Base-by-base conservation (phyloP, 257 asterid genomes). In the Plantago ovata region DNA sequence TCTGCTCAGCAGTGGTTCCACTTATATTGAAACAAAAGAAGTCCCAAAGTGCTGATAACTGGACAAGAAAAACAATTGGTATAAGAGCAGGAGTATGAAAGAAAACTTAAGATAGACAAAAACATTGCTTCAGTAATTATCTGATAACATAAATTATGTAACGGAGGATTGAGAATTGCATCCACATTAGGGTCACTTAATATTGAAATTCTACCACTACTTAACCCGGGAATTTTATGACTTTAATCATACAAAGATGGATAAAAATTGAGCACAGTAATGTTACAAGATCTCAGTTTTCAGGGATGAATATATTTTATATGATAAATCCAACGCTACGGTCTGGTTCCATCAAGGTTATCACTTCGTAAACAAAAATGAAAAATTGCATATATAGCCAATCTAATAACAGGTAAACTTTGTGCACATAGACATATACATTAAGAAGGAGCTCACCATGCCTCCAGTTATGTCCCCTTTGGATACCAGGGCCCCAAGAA, bases 21-120 rank as follows among this genome's bases (percentile, higher is more conserved):
- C 73, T 75, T 52, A 88, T 73, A 75, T 92, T 92, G 84, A 92
- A 92, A 77, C 98, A 85, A 60, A 92, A 92, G 82, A 82, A 80
- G 81, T 92, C 97, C 98, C 98, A 92, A 36, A 92, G 73, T 36
- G 97, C 94, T 72, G 95, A 77, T 79, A 88, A 72, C 98, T 92
- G 96, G 62, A 65, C 56, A 71, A 66, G 54, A 64, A 63, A 42
- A 61, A 19, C 23, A 7, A 19, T 50, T 58, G 19, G 23, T 11
- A n/a, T 62, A 41, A 61, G 64, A 61, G 59, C 51, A 55, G 51
- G 13, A 10, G 69, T 16, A 48, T 42, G 53, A n/a, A 43, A 36
- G 39, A 50, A 53, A 53, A 48, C 24, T 39, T 14, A n/a, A 19
- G 44, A 28, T 38, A 21, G 49, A 38, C 23, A 14, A 61, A 50